Percentiles rank a stretch among this genome's conserved stretches.
Conservation (phyloP, 805 yeast genomes). For the Lipomyces anomalus region DNA sequence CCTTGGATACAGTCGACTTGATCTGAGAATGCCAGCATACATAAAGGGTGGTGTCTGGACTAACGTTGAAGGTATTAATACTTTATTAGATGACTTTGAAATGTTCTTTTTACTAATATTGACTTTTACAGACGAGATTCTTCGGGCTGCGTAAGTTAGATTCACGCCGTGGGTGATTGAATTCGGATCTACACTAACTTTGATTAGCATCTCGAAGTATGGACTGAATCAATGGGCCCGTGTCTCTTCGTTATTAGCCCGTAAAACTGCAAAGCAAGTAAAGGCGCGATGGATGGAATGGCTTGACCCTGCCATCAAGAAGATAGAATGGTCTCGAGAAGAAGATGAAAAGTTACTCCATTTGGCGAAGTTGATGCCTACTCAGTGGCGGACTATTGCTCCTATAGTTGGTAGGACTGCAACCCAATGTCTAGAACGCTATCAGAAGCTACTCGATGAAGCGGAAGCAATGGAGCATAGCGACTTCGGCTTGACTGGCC, state of each 20-base stretch:
- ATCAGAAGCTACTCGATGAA: constrained; percentile 62
- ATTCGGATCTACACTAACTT: neutral
- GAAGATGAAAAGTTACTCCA: constrained; percentile 71
- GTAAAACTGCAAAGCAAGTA: constrained; percentile 86
- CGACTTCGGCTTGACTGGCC: constrained; percentile 42
- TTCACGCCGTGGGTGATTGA: neutral
- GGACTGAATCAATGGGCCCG: constrained; percentile 95
- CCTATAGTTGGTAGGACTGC: constrained; percentile 78
- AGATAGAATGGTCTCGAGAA: constrained; percentile 60
- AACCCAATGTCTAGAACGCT: constrained; percentile 77
- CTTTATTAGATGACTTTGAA: neutral
- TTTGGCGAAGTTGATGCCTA: constrained; percentile 68
- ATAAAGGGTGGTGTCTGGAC: constrained; percentile 92
- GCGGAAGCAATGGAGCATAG: constrained; percentile 36
- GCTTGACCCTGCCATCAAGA: constrained; percentile 66
- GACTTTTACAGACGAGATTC: constrained; percentile 56
- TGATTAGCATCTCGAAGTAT: constrained; percentile 61
- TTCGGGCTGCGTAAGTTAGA: constrained; percentile 60
- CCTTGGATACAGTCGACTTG: neutral
- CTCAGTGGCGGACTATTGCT: constrained; percentile 93
- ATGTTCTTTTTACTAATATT: neutral
- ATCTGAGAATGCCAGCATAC: constrained; percentile 48
- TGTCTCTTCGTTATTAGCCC: constrained; percentile 75
- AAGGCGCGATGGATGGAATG: constrained; percentile 90
- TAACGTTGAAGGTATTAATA: constrained; percentile 43